phyloP scores from a whole-genome alignment of 2,329 filamentous ascomycete species.

The Xylariaceae sp. region DNA sequence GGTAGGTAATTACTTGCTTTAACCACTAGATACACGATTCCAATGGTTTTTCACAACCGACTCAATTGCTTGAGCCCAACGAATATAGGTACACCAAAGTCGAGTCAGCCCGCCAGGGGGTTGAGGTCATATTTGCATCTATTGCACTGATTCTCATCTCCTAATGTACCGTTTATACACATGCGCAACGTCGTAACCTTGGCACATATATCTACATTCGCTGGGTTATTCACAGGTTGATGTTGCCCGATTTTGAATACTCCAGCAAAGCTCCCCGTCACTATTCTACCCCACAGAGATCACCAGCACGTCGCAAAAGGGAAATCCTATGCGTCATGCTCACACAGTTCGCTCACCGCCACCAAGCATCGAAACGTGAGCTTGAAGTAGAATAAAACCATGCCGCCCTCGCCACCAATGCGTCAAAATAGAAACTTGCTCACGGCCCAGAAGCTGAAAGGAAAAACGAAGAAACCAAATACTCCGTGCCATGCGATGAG shows the following conservation, averaged over 20 bases:
- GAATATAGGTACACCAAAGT: neutral
- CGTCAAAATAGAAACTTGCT: constrained; percentile 15
- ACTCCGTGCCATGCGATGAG: constrained; percentile 23
- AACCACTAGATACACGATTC: too few species aligned
- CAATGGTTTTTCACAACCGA: too few species aligned
- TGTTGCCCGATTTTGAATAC: constrained; percentile 2
- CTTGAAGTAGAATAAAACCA: neutral
- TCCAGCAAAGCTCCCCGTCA: neutral
- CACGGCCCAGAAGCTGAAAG: constrained; percentile 13
- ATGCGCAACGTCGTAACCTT: constrained; percentile 22
- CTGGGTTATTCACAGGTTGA: constrained; percentile 19
- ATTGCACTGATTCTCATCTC: constrained; percentile 10
- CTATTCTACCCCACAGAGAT: constrained; percentile 3
- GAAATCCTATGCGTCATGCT: neutral
- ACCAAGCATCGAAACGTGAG: neutral
- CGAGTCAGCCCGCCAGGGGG: neutral
- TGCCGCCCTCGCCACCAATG: constrained; percentile 23
- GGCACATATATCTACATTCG: constrained; percentile 25
- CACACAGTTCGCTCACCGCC: constrained; percentile 6
- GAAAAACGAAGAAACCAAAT: constrained; percentile 19
- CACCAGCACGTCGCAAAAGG: neutral
- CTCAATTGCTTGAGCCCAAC: neutral
- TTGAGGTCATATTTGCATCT: constrained; percentile 11
- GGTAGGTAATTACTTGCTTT: too few species aligned
- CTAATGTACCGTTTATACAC: constrained; percentile 22